phyloP scores from a whole-genome alignment of 2,329 filamentous ascomycete genomes.

The Cladophialophora yegresii region DNA sequence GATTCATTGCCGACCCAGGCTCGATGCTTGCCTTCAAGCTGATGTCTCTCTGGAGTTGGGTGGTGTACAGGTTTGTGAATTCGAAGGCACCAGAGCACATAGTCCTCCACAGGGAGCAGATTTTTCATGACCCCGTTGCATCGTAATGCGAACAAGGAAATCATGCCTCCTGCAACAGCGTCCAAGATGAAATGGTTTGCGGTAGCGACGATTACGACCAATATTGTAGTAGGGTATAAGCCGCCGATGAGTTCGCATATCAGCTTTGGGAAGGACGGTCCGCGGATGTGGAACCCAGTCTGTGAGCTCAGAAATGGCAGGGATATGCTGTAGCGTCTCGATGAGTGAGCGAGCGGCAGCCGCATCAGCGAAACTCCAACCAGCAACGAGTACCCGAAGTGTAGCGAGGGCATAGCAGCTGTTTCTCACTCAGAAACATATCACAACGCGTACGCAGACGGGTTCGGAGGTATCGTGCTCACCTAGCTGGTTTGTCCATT shows the following conservation, averaged over 20 bases:
- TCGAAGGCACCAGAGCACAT: slow-evolving; percentile 63
- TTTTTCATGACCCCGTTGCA: slow-evolving; percentile 60
- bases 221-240: slow-evolving; percentile 64
- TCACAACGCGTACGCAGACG: slow-evolving; percentile 41
- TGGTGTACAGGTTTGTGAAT: slow-evolving; percentile 61
- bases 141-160: slow-evolving; percentile 66
- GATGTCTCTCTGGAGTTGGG: background rate
- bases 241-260: slow-evolving; percentile 56
- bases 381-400: slow-evolving; percentile 48
- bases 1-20: background rate
- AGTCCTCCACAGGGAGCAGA: slow-evolving; percentile 65
- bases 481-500: slow-evolving; percentile 30
- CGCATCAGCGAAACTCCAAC: slow-evolving; percentile 56
- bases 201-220: slow-evolving; percentile 68
- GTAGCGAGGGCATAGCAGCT: slow-evolving; percentile 54
- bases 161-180: slow-evolving; percentile 65
- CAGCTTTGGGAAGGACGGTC: slow-evolving; percentile 56
- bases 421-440: slow-evolving; percentile 28
- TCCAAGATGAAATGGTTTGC: slow-evolving; percentile 72
- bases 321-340: slow-evolving; percentile 45
- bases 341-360: slow-evolving; percentile 60
- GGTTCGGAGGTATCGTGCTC: background rate
- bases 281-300: slow-evolving; percentile 36
- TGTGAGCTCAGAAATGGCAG: background rate
- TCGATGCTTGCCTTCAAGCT: background rate